A percentile compares a stretch with the other conserved stretches of the same genome.
Evolutionary conservation across 176 grass and related monocot species (phyloP).

Genomic region (Bothriochloa decipiens): DNA sequence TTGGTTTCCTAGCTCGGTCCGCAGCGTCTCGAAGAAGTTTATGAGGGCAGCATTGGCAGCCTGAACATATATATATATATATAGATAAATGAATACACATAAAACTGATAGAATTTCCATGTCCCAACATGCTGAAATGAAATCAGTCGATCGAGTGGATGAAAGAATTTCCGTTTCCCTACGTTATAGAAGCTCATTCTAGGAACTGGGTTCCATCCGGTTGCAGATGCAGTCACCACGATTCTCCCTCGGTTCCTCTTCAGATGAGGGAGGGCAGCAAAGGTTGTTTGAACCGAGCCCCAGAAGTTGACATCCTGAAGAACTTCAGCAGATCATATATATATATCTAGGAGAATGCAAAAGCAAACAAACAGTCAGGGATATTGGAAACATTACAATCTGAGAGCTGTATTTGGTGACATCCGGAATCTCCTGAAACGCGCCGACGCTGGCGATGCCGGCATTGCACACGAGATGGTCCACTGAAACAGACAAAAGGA

Average conservation of each 20-base stretch:
- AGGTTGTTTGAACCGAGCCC: slow-evolving; percentile 70
- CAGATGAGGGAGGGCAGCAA: slow-evolving; percentile 59
- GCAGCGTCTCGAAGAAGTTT: slow-evolving; percentile 70
- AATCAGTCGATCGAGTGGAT: neutral
- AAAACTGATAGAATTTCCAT: neutral
- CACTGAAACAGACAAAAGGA: slow-evolving; percentile 48
- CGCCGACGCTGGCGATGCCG: slow-evolving; percentile 46
- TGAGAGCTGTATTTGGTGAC: slow-evolving; percentile 53
- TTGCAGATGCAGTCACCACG: slow-evolving; percentile 58
- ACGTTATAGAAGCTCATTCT: slow-evolving; percentile 63
- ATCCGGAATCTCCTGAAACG: slow-evolving; percentile 64
- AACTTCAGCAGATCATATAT: neutral
- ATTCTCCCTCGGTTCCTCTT: slow-evolving; percentile 61
- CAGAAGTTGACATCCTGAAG: slow-evolving; percentile 80
- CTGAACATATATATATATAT: neutral
- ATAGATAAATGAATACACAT: neutral
- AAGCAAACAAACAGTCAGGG: neutral
- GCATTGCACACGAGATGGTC: slow-evolving; percentile 75
- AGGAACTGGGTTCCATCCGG: slow-evolving; percentile 57
- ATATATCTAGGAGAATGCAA: too few species aligned
- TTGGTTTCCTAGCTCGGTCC: slow-evolving; percentile 44
- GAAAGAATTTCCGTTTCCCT: neutral
- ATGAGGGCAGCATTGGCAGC: slow-evolving; percentile 71
- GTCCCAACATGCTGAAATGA: neutral
- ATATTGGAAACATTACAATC: slow-evolving; percentile 33